Evolutionary conservation across 805 yeast species (phyloP).

Genomic region (Cyberlindnera mississippiensis): DNA sequence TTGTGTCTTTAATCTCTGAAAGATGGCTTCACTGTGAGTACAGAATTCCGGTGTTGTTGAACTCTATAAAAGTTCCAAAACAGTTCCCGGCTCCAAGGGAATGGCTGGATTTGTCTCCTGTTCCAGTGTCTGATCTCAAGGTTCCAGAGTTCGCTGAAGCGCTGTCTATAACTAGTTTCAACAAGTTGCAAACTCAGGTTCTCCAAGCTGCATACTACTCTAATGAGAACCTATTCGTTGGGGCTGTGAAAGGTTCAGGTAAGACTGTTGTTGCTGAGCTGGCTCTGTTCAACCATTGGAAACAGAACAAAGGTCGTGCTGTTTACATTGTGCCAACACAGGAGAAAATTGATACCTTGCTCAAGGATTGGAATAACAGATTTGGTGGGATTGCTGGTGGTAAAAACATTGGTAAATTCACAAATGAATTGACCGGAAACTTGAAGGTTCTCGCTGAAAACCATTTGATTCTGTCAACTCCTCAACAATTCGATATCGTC

Average conservation of each 20-base stretch:
- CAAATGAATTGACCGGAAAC: slow-evolving; percentile 50
- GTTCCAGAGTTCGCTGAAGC: slow-evolving; percentile 42
- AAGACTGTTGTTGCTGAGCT: slow-evolving; percentile 69
- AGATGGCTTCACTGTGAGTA: slow-evolving; percentile 79
- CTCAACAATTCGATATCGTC: slow-evolving; percentile 67
- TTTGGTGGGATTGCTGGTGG: slow-evolving; percentile 52
- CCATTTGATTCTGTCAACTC: slow-evolving; percentile 75
- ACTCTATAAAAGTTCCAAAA: slow-evolving; percentile 52
- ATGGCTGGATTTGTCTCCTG: slow-evolving; percentile 46
- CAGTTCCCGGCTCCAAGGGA: slow-evolving; percentile 61
- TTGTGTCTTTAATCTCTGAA: slow-evolving; percentile 70
- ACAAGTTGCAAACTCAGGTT: slow-evolving; percentile 69
- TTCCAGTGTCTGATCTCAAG: slow-evolving; percentile 47
- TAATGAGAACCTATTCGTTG: slow-evolving; percentile 59
- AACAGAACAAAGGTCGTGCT: slow-evolving; percentile 61
- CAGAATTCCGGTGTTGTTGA: slow-evolving; percentile 56
- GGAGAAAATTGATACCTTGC: slow-evolving; percentile 45
- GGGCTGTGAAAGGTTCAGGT: slow-evolving; percentile 74
- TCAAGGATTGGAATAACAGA: slow-evolving; percentile 49
- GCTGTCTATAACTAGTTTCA: slow-evolving; percentile 53
- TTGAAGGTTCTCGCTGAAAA: slow-evolving; percentile 49
- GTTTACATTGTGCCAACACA: slow-evolving; percentile 68
- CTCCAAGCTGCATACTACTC: slow-evolving; percentile 57
- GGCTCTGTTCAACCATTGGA: slow-evolving; percentile 72
- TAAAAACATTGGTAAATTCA: slow-evolving; percentile 51